A percentile compares a stretch with the other conserved stretches of the same genome.
phyloP scores from a whole-genome alignment of 2,329 filamentous ascomycete genomes.

The Colletotrichum noveboracense region DNA sequence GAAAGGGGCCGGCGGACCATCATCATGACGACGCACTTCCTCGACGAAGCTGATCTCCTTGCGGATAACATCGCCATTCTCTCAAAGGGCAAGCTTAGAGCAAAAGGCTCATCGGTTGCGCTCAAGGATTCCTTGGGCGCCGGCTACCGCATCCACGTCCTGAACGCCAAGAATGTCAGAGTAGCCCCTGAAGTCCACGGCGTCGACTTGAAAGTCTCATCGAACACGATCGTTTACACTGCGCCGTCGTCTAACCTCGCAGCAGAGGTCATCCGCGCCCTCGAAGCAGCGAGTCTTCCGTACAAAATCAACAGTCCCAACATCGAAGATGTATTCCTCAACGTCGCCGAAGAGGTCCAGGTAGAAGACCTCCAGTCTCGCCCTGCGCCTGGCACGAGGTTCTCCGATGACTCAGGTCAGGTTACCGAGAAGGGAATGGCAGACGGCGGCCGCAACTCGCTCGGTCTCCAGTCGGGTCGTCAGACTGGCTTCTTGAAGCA shows the following conservation, averaged over 20 bases:
- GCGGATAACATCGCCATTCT: conserved; percentile 75
- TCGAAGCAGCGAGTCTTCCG: conserved; percentile 74
- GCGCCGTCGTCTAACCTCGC: conserved; percentile 73
- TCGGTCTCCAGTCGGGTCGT: conserved; percentile 71
- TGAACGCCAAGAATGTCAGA: conserved; percentile 48
- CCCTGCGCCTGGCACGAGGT: background rate
- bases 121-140: conserved; percentile 70
- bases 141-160: conserved; percentile 33
- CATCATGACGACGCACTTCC: conserved; percentile 75
- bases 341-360: conserved; percentile 81
- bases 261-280: conserved; percentile 69
- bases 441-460: background rate
- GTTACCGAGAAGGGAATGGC: conserved; percentile 30
- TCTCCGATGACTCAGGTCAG: background rate
- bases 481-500: conserved; percentile 75
- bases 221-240: conserved; percentile 78
- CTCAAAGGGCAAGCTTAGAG: conserved; percentile 70
- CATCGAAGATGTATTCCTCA: conserved; percentile 91
- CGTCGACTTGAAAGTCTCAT: conserved; percentile 60
- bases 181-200: conserved; percentile 57
- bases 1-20: conserved; percentile 72
- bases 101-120: conserved; percentile 71
- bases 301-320: conserved; percentile 89
- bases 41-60: conserved; percentile 77
- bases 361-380: conserved; percentile 24